Evolutionary conservation across 306 rosid species (phyloP).

Genomic region (Lathyrus tuberosus): DNA sequence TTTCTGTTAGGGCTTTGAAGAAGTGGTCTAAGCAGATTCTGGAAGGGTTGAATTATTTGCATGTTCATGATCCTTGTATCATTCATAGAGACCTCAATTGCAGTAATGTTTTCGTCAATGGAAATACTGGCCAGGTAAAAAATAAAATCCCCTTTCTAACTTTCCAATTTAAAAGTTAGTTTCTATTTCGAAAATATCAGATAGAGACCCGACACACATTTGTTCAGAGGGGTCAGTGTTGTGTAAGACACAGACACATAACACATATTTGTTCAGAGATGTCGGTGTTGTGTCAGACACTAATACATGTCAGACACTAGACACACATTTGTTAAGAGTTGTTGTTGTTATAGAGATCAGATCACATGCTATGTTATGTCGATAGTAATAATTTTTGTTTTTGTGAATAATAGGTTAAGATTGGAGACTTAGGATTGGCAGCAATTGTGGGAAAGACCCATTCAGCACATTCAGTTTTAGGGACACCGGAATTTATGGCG

Average conservation of each 20-base stretch:
- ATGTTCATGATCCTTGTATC: constrained; percentile 75
- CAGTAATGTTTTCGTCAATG: constrained; percentile 88
- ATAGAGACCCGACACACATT: no score
- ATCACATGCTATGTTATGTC: neutral
- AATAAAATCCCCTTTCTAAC: neutral
- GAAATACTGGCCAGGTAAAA: constrained; percentile 78
- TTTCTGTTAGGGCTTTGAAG: constrained; percentile 77
- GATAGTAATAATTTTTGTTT: neutral
- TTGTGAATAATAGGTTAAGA: constrained; percentile 62
- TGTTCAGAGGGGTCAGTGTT: no score
- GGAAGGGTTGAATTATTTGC: constrained; percentile 76
- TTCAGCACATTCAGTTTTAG: constrained; percentile 78
- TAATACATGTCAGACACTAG: no score
- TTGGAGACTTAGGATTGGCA: constrained; percentile 93
- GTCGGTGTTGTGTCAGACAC: no score
- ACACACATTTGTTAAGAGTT: no score
- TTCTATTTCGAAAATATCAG: no score
- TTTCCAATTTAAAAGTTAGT: no score
- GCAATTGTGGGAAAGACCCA: constrained; percentile 83
- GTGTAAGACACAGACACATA: no score
- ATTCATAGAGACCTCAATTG: constrained; percentile 94
- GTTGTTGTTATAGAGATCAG: no score
- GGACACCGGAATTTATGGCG: constrained; percentile 93
- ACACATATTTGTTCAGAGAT: no score
- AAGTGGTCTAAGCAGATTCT: constrained; percentile 82